phyloP scores from a whole-genome alignment of 768 basidiomycete genomes.

The Kwoniella botswanensis region DNA sequence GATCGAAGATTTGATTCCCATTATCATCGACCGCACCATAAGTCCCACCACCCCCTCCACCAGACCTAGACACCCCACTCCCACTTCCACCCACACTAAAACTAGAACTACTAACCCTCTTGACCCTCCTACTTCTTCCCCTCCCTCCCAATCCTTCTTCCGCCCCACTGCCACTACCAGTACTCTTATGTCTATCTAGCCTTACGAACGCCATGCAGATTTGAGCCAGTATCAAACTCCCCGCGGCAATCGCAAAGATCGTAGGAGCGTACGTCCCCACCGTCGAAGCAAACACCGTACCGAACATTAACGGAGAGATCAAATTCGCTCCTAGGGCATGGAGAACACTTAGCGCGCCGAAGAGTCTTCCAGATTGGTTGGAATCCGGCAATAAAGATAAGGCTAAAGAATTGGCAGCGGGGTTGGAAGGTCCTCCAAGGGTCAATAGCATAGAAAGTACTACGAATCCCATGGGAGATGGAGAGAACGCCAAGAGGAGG shows the following conservation, averaged over 20 bases:
- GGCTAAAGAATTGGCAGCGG: conserved; percentile 74
- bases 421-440: conserved; percentile 69
- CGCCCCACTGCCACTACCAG: neutral
- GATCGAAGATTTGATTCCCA: neutral
- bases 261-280: conserved; percentile 72
- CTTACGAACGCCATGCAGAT: conserved; percentile 33
- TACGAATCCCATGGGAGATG: conserved; percentile 64
- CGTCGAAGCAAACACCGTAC: conserved; percentile 72
- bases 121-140: conserved; percentile 47
- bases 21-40: neutral
- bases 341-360: conserved; percentile 78
- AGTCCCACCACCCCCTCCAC: neutral
- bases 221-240: conserved; percentile 34
- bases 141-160: conserved; percentile 5
- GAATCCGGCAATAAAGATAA: conserved; percentile 63
- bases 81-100: neutral
- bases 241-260: conserved; percentile 69
- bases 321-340: conserved; percentile 71
- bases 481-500: conserved; percentile 63
- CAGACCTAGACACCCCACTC: conserved; percentile 1
- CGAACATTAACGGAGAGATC: conserved; percentile 74
- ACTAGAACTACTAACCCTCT: conserved; percentile 39
- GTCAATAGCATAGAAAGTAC: conserved; percentile 63
- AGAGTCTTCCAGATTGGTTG: conserved; percentile 72
- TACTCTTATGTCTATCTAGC: conserved; percentile 24